Conservation (phyloP, 805 yeast species). For the Maudiozyma serrabonitensis region DNA sequence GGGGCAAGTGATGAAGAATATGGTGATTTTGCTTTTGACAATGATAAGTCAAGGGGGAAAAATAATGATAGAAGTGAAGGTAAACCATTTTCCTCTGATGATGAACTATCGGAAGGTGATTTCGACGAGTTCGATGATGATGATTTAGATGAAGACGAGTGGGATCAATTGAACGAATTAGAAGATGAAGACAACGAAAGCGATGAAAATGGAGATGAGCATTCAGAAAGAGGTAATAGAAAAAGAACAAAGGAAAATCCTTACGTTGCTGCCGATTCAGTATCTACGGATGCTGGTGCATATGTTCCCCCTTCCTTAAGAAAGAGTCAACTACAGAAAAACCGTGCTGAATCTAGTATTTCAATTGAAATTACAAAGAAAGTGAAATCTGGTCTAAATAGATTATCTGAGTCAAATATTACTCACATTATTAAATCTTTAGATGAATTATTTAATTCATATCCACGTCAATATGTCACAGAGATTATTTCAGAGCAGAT, state of each 20-base stretch:
- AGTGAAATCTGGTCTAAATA: conserved; percentile 77
- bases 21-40: conserved; percentile 23
- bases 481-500: conserved; percentile 55
- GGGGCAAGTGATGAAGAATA: conserved; percentile 27
- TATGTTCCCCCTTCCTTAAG: conserved; percentile 88
- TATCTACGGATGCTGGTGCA: conserved; percentile 24
- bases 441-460: conserved; percentile 47
- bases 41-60: conserved; percentile 3
- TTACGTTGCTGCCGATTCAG: conserved; percentile 48
- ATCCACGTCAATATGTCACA: conserved; percentile 75
- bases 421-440: conserved; percentile 60
- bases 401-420: conserved; percentile 81
- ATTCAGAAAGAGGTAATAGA: conserved; percentile 19
- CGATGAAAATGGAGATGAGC: conserved; percentile 13
- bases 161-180: conserved; percentile 23
- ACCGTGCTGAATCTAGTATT: conserved; percentile 37
- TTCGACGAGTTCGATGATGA: conserved; percentile 36
- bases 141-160: conserved; percentile 30
- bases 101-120: conserved; percentile 34
- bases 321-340: conserved; percentile 34
- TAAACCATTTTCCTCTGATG: conserved; percentile 33
- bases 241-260: conserved; percentile 51
- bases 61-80: conserved; percentile 15
- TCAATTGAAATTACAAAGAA: conserved; percentile 43
- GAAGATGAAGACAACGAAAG: conserved; percentile 18